Evolutionary conservation across 2,329 filamentous ascomycete species (phyloP).

Genomic region (Alternaria sp.): DNA sequence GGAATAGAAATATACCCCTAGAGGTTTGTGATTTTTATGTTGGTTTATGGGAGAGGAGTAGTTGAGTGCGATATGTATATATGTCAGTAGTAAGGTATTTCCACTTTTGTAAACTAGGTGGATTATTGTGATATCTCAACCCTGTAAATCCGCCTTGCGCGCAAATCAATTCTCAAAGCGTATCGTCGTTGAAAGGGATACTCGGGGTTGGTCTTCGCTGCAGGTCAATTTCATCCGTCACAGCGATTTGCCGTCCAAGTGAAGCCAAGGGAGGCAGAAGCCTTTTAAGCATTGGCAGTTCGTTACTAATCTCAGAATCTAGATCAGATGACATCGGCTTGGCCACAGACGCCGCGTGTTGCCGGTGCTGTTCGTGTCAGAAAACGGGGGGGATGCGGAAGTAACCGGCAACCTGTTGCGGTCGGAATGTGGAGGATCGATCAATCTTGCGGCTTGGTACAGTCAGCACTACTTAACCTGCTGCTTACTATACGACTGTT

Average conservation of each 20-base stretch:
- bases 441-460: neutral
- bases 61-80: neutral
- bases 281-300: constrained; percentile 1
- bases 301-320: constrained; percentile 4
- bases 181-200: neutral
- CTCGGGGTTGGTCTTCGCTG: neutral
- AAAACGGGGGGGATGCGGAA: constrained; percentile 1
- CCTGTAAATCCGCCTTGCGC: neutral
- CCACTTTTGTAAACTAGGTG: neutral
- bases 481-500: neutral
- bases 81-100: neutral
- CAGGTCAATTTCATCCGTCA: neutral
- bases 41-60: neutral
- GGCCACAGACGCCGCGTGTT: constrained; percentile 1
- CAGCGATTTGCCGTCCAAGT: constrained; percentile 3
- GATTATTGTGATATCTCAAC: neutral
- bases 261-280: constrained; percentile 4
- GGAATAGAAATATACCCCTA: constrained; percentile 1
- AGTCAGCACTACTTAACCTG: neutral
- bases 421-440: neutral
- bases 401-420: neutral
- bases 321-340: neutral
- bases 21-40: neutral
- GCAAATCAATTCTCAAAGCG: neutral
- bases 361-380: neutral